Evolutionary conservation across 2,329 filamentous ascomycete genomes (phyloP).

Genomic region (Fusarium dimerum): DNA sequence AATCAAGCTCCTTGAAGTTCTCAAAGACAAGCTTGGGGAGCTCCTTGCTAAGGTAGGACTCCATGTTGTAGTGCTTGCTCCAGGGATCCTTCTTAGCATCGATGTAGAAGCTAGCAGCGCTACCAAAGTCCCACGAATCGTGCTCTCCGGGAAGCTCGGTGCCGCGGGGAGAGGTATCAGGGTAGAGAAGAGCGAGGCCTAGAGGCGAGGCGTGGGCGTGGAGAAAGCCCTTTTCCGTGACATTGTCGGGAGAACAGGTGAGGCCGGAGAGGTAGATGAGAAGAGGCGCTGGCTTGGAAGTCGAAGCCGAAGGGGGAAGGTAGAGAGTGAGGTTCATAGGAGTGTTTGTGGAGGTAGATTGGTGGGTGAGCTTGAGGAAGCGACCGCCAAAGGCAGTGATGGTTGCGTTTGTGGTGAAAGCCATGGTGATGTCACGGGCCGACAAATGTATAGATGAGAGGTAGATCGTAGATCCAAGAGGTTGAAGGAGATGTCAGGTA

Average conservation of each 20-base stretch:
- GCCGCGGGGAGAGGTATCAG: conserved; percentile 90
- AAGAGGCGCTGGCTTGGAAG: conserved; percentile 65
- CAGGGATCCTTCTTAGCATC: conserved; percentile 79
- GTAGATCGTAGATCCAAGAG: neutral
- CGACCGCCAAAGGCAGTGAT: conserved; percentile 93
- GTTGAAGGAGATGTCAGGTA: neutral
- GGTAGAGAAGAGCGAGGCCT: conserved; percentile 90
- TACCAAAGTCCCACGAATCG: conserved; percentile 88
- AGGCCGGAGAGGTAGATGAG: conserved; percentile 92
- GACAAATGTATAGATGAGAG: neutral
- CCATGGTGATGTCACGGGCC: conserved; percentile 53
- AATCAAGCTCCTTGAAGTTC: conserved; percentile 71
- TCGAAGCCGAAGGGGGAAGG: conserved; percentile 71
- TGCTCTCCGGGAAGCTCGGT: conserved; percentile 81
- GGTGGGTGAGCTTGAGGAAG: conserved; percentile 90
- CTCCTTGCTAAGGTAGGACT: conserved; percentile 86
- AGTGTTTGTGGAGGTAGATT: conserved; percentile 75
- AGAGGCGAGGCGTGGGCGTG: conserved; percentile 77
- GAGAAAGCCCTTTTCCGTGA: conserved; percentile 84
- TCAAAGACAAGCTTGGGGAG: conserved; percentile 77
- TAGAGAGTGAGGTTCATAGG: conserved; percentile 94
- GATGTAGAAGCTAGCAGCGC: conserved; percentile 91
- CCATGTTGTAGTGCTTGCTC: conserved; percentile 84
- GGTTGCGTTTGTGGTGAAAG: conserved; percentile 84
- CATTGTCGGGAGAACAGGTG: conserved; percentile 91